Percentiles rank a stretch among this genome's conserved stretches.
Conservation (phyloP, 495 filamentous ascomycete genomes). For the Aspergillus heteromorphus region DNA sequence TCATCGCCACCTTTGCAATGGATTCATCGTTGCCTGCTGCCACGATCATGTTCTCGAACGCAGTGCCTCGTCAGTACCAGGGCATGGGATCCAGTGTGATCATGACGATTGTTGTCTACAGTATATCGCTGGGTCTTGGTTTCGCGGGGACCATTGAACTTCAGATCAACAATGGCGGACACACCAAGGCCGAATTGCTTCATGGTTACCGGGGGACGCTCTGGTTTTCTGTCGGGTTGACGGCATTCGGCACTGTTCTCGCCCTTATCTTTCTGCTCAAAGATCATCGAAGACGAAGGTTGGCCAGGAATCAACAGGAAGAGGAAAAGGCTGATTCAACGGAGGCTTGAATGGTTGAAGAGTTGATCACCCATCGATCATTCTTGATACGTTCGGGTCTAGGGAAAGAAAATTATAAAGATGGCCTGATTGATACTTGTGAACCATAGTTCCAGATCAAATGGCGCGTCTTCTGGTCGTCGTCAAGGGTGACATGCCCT, state of each 20-base stretch:
- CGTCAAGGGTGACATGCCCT: too few species aligned
- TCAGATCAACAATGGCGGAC: conserved; percentile 38
- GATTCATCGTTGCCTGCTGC: conserved; percentile 55
- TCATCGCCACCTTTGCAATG: conserved; percentile 57
- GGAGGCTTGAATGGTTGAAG: too few species aligned
- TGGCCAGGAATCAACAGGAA: too few species aligned
- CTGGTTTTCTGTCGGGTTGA: conserved; percentile 27
- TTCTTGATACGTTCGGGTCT: too few species aligned
- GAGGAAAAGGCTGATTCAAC: too few species aligned
- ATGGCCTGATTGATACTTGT: too few species aligned
- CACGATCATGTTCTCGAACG: conserved; percentile 21
- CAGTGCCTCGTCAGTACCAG: conserved; percentile 29
- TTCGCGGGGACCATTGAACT: conserved; percentile 58
- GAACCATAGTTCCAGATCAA: too few species aligned
- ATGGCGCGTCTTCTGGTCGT: too few species aligned
- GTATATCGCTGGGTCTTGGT: conserved; percentile 55
- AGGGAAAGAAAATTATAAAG: too few species aligned
- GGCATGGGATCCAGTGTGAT: conserved; percentile 52
- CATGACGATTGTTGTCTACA: conserved; percentile 59
- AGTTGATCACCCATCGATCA: too few species aligned
- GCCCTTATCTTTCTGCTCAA: too few species aligned
- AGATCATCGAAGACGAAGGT: too few species aligned
- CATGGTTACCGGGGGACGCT: conserved; percentile 31
- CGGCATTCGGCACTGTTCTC: background rate
- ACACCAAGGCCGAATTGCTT: conserved; percentile 21